Evolutionary conservation across 1,284 basidiomycete genomes (phyloP), one percentile per base, ranked within the genome.

Genomic region (Paramarasmius palmivorus): DNA sequence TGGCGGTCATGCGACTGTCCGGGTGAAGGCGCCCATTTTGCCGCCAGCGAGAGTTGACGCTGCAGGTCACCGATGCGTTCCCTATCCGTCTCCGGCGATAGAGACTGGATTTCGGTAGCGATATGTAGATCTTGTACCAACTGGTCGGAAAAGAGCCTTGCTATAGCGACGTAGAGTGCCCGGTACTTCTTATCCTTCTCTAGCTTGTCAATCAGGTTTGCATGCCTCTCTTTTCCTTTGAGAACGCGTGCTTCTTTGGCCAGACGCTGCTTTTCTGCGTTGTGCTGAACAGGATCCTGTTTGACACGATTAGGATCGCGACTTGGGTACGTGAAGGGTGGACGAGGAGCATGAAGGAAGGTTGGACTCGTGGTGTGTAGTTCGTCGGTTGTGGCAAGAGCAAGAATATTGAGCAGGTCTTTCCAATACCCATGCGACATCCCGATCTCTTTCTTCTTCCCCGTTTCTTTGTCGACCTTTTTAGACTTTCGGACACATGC

Each of bases 21-120:
- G 4, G 83, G 81, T 1, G 81, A 78, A 0, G 88, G 87, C 0
- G 84, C 85, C 86, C 86, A 90, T 66, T 90, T 90, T 4, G 76
- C 75, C 1, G 78, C 84, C 12, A 86, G 77, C 1, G 77, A 79
- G 26, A 89, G 68, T 25, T 72, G 66, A 53, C 68, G 69, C 17
- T 76, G 61, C 29, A 83, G 68, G 0, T 64, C 44, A 12, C 29
- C 37, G 26, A 64, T 57, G 32, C 52, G 51, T 8, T 14, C n/a
- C n/a, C 66, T 67, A 41, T 76, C 69, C 3, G 65, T 63, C 32
- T 64, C 58, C 0, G 55, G 54, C 0, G 68, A 59, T 2, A 77
- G 61, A 2, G 58, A 39, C 8, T 70, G 63, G 32, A 73, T 63
- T 50, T 71, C 60, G 5, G 68, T 49, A 23, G 83, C 68, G 6